phyloP scores from a whole-genome alignment of 164 flowering plant species.

The Kalanchoe fedtschenkoi region DNA sequence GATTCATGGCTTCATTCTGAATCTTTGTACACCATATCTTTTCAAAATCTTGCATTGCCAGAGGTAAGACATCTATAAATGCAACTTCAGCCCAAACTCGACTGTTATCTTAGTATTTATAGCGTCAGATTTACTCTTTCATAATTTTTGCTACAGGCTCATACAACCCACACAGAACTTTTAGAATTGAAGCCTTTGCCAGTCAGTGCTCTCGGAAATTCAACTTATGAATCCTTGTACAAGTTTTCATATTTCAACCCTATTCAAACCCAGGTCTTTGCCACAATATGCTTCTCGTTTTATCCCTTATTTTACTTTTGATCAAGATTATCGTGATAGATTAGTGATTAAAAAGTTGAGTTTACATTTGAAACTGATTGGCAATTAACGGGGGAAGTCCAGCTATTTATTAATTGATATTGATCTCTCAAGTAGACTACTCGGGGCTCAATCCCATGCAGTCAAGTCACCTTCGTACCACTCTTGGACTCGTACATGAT shows the following conservation, averaged over 20 bases:
- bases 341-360: too few species aligned
- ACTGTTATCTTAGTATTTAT: background rate
- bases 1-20: constrained; percentile 95
- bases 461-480: too few species aligned
- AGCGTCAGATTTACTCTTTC: background rate
- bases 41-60: constrained; percentile 80
- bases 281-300: background rate
- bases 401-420: too few species aligned
- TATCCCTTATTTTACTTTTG: background rate
- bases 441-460: too few species aligned
- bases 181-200: constrained; percentile 93
- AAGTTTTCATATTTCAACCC: constrained; percentile 95
- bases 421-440: too few species aligned
- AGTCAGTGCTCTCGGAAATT: constrained; percentile 68
- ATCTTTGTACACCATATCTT: constrained; percentile 71
- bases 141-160: constrained; percentile 38
- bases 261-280: constrained; percentile 86
- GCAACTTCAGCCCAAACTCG: background rate
- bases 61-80: constrained; percentile 38
- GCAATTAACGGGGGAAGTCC: too few species aligned
- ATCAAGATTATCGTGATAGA: background rate
- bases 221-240: constrained; percentile 59
- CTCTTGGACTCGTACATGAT: too few species aligned
- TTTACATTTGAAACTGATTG: too few species aligned
- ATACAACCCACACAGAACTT: constrained; percentile 86